Base-by-base conservation (phyloP, 495 filamentous ascomycete species). In the Tuber magnatum region DNA sequence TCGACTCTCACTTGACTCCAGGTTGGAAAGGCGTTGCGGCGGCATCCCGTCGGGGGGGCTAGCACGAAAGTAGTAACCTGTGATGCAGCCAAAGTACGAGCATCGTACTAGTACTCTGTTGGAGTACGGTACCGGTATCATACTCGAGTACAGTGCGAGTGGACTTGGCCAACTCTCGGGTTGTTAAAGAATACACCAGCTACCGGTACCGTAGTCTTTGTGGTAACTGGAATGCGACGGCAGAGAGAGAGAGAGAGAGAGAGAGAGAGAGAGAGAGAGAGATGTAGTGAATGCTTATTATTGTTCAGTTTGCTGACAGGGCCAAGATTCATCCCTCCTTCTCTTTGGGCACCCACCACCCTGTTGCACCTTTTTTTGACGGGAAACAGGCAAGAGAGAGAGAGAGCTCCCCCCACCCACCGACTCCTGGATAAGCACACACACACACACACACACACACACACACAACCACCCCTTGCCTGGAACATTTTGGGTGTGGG, bases 401-500 rank as follows among this genome's bases (percentile, higher is more conserved):
- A 65, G 56, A 18, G 32, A 65, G 56, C 28, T 28, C n/a, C 44
- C 44, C 16, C 56, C 56, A 65, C 56, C 56, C 56, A 8, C n/a
- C 51, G 18, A 16, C 56, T 35, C 56, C 56, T 65, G 56, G 56
- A 10, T 65, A 35, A 35, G 56, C 56, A 35, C 56, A 35, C 39
- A 40, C 39, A 35, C 56, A 35, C 51, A 56, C 24, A 28, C n/a
- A n/a, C n/a, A n/a, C 56, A 35, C 56, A 35, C 39, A 40, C 39
- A 35, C 56, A 35, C 51, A 56, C 24, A 28, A 28, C 51, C 7
- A 14, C 56, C 56, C 51, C 56, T 65, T 65, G 28, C 12, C 10
- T 65, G 56, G 56, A 65, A 65, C 56, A 65, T 65, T 65, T 44
- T 72, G n/a, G 35, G 48, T 56, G 46, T 48, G 48, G 46, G 12